Evolutionary conservation across 2,329 filamentous ascomycete species (phyloP).

Genomic region (Alternaria sp.): DNA sequence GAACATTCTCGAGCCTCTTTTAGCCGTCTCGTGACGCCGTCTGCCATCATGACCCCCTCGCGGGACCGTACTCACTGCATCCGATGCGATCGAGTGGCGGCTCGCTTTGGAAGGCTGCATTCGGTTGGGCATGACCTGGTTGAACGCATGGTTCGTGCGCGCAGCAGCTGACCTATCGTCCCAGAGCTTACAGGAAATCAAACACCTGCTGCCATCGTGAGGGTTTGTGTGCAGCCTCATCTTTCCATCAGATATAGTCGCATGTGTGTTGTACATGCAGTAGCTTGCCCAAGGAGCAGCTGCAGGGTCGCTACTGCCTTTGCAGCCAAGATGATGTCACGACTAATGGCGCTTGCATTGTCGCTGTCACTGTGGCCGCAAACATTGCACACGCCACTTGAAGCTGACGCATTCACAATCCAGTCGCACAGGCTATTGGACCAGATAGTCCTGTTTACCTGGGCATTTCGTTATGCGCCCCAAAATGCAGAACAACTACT

Average conservation of each 20-base stretch:
- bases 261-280: background rate
- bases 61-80: background rate
- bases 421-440: background rate
- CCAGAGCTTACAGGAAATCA: background rate
- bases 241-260: background rate
- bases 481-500: slow-evolving; percentile 57
- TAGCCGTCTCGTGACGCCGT: background rate
- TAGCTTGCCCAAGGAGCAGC: background rate
- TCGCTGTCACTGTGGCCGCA: background rate
- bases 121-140: background rate
- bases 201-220: background rate
- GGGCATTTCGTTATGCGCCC: background rate
- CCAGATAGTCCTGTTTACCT: background rate
- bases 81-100: background rate
- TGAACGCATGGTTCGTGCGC: slow-evolving; percentile 14
- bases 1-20: background rate
- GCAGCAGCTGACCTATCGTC: background rate
- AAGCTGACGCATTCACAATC: background rate
- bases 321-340: slow-evolving; percentile 35
- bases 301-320: slow-evolving; percentile 9
- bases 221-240: background rate
- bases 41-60: background rate
- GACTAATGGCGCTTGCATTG: slow-evolving; percentile 19
- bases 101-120: background rate
- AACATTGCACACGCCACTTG: background rate